phyloP scores from a whole-genome alignment of 306 rosid genomes.

The barrel medic (Medicago truncatula) region MtrunA17r5.0-ANR NC_053047.1:1911501-1912000 shows the following conservation, averaged over 20 bases:
- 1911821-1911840: background rate
- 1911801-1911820: background rate
- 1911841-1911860: background rate
- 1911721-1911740: background rate
- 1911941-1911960: background rate
- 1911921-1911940: background rate
- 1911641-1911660: background rate
- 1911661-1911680: background rate
- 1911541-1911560: background rate
- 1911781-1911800: conserved; percentile 5
- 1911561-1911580: background rate
- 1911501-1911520: background rate
- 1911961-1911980: background rate
- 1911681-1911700: background rate
- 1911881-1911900: conserved; percentile 25
- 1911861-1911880: background rate
- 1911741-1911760: background rate
- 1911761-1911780: background rate
- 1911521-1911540: background rate
- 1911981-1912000: background rate
- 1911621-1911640: conserved; percentile 4
- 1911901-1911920: background rate
- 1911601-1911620: conserved; percentile 5
- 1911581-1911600: background rate
- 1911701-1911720: background rate